Evolutionary conservation across 2,329 filamentous ascomycete genomes (phyloP).

Genomic region (Pochonia chlamydosporia): DNA sequence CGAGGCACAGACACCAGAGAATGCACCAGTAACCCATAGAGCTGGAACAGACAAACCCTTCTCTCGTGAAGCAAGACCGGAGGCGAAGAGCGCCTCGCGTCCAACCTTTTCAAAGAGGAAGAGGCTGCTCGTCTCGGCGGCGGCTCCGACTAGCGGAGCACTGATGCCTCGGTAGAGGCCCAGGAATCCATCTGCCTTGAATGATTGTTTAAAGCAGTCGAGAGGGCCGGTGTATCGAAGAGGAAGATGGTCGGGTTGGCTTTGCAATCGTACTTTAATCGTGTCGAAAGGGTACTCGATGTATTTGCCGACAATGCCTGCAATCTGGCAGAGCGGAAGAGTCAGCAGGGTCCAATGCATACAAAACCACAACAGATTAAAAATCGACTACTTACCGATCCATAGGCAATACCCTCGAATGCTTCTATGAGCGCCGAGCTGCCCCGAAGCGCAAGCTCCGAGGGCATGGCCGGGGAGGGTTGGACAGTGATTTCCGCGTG

Average conservation of each 20-base stretch:
- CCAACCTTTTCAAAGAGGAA: conserved; percentile 87
- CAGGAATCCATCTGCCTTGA: conserved; percentile 70
- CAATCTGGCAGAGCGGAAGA: conserved; percentile 43
- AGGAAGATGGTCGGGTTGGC: conserved; percentile 81
- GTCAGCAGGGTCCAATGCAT: conserved; percentile 4
- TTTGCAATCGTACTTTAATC: conserved; percentile 93
- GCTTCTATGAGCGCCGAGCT: conserved; percentile 55
- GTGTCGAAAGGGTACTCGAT: conserved; percentile 99
- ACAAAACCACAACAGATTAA: neutral
- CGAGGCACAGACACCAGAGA: conserved; percentile 83
- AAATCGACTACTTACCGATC: conserved; percentile 57
- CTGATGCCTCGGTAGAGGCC: conserved; percentile 90
- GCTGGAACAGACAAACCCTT: conserved; percentile 66
- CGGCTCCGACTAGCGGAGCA: conserved; percentile 84
- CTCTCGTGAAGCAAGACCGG: conserved; percentile 42
- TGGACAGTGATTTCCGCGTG: conserved; percentile 24
- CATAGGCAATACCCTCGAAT: conserved; percentile 80
- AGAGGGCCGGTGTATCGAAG: conserved; percentile 79
- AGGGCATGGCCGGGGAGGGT: conserved; percentile 13
- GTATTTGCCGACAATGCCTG: conserved; percentile 87
- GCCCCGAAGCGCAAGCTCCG: conserved; percentile 23
- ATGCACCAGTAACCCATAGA: conserved; percentile 74
- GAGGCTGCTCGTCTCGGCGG: conserved; percentile 83
- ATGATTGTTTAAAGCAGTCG: conserved; percentile 88
- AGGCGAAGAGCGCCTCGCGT: conserved; percentile 56